Base-by-base conservation (phyloP, 2,329 filamentous ascomycete species). In the Penicillium oxalicum region DNA sequence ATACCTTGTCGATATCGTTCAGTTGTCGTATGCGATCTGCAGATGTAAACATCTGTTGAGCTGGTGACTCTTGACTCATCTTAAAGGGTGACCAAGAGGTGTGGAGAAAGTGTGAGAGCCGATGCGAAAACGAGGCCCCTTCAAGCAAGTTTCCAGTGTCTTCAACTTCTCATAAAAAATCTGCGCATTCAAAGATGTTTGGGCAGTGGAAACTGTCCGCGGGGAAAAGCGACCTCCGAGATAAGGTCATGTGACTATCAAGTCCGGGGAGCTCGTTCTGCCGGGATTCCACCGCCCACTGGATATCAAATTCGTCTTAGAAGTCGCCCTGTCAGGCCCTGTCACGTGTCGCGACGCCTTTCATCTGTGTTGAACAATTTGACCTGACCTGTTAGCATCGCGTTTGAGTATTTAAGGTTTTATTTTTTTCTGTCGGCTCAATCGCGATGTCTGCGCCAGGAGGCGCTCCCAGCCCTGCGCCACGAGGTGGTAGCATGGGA, bases 1-100 rank as follows among this genome's bases (percentile, higher is more conserved):
- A 35, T 63, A 84, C 82, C 62, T 80, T 80, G 70, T 94, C 89
- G 59, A 95, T 87, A 37, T 84, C 81, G 58, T 84, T 86, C 48
- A 95, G 80, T 61, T 94, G 88, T 49, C 84, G 77, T 55, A 95
- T 89, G 55, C 87, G 87, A 65, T 94, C 86, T 36, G 85, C 79
- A 32, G 86, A 79, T 8, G 82, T 86, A 57, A 91, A 86, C n/a
- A 59, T 61, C 37, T 64, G 55, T 45, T 66, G 57, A 6, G 61
- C 50, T 41, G 63, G 54, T 28, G 56, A 44, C 32, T 47, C 36
- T 28, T 61, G 57, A 5, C 53, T 34, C 64, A 67, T 67, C 25
- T 32, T 53, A 45, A 24, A 3, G n/a, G 9, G 7, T 18, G 2
- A 24, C 37, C 38, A 3, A 13, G 7, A 40, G 25, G 13, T 8